A percentile compares a stretch with the other conserved stretches of the same genome.
phyloP scores from a whole-genome alignment of 2,329 filamentous ascomycete species.

The Colletotrichum chlorophyti region DNA sequence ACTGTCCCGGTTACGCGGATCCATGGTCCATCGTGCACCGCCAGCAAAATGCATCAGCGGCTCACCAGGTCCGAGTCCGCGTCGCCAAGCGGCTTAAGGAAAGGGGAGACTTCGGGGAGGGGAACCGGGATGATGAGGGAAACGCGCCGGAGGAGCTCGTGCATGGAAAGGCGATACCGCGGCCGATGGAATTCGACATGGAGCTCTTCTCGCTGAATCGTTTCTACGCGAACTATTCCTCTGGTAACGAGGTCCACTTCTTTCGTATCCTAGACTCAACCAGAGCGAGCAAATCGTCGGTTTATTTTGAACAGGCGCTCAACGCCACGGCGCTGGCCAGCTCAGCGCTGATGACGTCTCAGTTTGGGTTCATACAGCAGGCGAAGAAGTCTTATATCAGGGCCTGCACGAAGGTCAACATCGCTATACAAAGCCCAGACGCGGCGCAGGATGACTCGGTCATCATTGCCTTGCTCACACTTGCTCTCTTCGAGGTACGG shows the following conservation, averaged over 20 bases:
- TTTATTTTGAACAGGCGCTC: conserved; percentile 11
- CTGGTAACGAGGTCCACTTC: neutral
- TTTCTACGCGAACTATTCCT: conserved; percentile 14
- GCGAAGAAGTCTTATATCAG: conserved; percentile 7
- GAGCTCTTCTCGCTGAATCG: conserved; percentile 4
- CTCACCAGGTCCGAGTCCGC: conserved; percentile 3
- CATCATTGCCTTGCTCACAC: neutral
- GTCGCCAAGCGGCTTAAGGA: conserved; percentile 19
- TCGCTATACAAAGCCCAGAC: neutral
- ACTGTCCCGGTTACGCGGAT: conserved; percentile 49
- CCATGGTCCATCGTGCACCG: conserved; percentile 43
- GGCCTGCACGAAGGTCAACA: conserved; percentile 3
- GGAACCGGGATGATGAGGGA: no score
- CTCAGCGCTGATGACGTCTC: neutral
- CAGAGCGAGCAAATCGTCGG: conserved; percentile 30
- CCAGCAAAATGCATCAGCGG: conserved; percentile 17
- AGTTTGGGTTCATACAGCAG: conserved; percentile 13
- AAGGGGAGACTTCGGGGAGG: neutral
- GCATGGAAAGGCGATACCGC: neutral
- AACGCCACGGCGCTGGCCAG: conserved; percentile 25
- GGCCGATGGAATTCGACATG: neutral
- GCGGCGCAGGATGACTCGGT: conserved; percentile 15
- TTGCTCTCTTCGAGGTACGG: conserved; percentile 20
- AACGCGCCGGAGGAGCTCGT: no score
- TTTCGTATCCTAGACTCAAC: neutral